Conservation (phyloP, 2,329 filamentous ascomycete species). For the Aspergillus pseudoviridinutans region DNA sequence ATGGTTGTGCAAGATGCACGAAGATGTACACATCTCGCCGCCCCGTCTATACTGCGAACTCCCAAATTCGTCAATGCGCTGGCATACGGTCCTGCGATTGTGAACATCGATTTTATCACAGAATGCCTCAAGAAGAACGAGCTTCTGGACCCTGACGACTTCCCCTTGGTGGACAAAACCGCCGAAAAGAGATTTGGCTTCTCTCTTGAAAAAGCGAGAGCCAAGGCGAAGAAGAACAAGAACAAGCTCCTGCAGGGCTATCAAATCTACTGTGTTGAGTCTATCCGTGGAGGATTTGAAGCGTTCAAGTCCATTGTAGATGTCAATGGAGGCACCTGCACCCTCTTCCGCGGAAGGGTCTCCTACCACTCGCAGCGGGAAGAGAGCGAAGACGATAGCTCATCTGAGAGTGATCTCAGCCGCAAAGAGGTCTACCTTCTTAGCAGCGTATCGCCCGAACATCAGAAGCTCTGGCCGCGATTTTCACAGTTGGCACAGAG, state of each 20-base stretch:
- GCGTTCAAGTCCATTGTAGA: constrained; percentile 82
- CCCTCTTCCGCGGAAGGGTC: constrained; percentile 70
- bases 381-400: constrained; percentile 37
- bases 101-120: constrained; percentile 76
- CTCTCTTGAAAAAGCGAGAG: constrained; percentile 63
- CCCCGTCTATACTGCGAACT: constrained; percentile 81
- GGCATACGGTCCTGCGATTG: constrained; percentile 72
- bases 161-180: constrained; percentile 65
- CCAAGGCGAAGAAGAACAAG: constrained; percentile 69
- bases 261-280: constrained; percentile 78
- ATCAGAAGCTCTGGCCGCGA: constrained; percentile 71
- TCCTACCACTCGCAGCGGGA: constrained; percentile 61
- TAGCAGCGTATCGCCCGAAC: constrained; percentile 62
- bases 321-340: constrained; percentile 82
- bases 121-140: constrained; percentile 66
- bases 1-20: constrained; percentile 71
- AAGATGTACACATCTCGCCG: constrained; percentile 79
- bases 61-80: constrained; percentile 90
- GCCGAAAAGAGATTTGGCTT: constrained; percentile 70
- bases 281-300: constrained; percentile 74
- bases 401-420: constrained; percentile 43
- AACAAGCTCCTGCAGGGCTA: constrained; percentile 71
- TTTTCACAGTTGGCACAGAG: constrained; percentile 76
- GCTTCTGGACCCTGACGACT: constrained; percentile 61
- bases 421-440: constrained; percentile 79